Conservation (phyloP, 495 filamentous ascomycete species). For the Parathielavia appendiculata region DNA sequence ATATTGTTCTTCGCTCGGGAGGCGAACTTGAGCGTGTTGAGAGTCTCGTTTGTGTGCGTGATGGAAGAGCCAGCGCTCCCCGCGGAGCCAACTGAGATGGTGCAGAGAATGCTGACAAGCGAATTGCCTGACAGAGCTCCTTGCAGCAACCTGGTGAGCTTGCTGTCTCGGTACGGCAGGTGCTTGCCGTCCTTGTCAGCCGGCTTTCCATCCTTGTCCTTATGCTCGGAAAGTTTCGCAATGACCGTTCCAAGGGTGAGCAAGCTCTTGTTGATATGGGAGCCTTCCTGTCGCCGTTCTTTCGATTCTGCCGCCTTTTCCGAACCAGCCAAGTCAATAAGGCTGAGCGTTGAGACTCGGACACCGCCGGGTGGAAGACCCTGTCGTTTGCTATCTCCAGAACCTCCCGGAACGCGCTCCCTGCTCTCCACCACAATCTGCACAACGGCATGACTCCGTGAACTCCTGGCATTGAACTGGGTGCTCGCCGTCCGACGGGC, state of each 20-base stretch:
- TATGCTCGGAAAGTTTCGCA: conserved; percentile 72
- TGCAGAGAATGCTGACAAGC: conserved; percentile 94
- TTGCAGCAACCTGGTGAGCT: conserved; percentile 88
- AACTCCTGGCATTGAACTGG: conserved; percentile 93
- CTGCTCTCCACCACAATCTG: conserved; percentile 97
- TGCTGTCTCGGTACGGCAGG: conserved; percentile 93
- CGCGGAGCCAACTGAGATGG: conserved; percentile 71
- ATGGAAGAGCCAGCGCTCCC: conserved; percentile 58
- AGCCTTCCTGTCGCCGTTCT: conserved; percentile 87
- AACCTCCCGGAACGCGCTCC: conserved; percentile 63
- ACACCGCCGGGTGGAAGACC: conserved; percentile 84
- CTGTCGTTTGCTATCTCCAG: conserved; percentile 63
- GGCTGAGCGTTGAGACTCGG: conserved; percentile 85
- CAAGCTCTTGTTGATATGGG: conserved; percentile 97
- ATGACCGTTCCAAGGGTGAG: conserved; percentile 95
- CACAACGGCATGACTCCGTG: conserved; percentile 94
- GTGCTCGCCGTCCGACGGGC: conserved; percentile 85
- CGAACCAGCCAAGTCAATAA: conserved; percentile 95
- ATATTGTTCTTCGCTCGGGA: conserved; percentile 96
- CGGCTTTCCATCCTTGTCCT: conserved; percentile 72
- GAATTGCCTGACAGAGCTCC: conserved; percentile 90
- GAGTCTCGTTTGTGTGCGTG: conserved; percentile 75
- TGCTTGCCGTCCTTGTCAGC: conserved; percentile 80
- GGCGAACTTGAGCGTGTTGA: conserved; percentile 96
- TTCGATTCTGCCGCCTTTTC: conserved; percentile 94